phyloP scores from a whole-genome alignment of 23 red algal species.

The Gracilaria vermiculophylla region DNA sequence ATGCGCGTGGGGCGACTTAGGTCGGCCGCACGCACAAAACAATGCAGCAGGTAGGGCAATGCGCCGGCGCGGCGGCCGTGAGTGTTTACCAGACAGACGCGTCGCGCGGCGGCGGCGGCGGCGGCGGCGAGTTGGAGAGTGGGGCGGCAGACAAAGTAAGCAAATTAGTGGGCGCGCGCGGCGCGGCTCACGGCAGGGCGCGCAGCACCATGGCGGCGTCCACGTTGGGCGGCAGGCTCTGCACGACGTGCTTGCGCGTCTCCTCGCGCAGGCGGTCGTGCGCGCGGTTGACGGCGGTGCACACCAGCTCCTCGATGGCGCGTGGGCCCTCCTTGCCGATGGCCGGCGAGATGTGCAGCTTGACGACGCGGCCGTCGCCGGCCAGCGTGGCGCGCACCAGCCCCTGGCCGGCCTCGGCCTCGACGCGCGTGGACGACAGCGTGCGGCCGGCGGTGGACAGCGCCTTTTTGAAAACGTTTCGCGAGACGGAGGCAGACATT shows the following conservation, averaged over 20 bases:
- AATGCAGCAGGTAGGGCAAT: too few relatives aligned
- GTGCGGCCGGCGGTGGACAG: conserved; percentile 49
- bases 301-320: conserved; percentile 37
- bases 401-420: conserved; percentile 40
- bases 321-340: conserved; percentile 63
- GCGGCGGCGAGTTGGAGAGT: too few relatives aligned
- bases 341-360: conserved; percentile 23
- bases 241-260: conserved; percentile 41
- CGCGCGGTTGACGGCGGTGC: conserved; percentile 44
- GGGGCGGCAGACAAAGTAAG: neutral
- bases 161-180: too few relatives aligned
- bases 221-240: conserved; percentile 58
- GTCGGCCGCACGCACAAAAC: too few relatives aligned
- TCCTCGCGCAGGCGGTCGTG: conserved; percentile 61
- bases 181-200: conserved; percentile 22
- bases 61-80: neutral
- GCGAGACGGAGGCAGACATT: conserved; percentile 11
- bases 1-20: too few relatives aligned
- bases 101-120: too few relatives aligned
- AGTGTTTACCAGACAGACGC: neutral
- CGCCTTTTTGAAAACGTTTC: conserved; percentile 30
- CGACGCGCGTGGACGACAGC: conserved; percentile 51
- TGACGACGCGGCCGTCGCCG: conserved; percentile 62
- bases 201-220: conserved; percentile 60
- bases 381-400: conserved; percentile 57